phyloP scores from a whole-genome alignment of 2,329 filamentous ascomycete genomes.

The Sporothrix sp. region DNA sequence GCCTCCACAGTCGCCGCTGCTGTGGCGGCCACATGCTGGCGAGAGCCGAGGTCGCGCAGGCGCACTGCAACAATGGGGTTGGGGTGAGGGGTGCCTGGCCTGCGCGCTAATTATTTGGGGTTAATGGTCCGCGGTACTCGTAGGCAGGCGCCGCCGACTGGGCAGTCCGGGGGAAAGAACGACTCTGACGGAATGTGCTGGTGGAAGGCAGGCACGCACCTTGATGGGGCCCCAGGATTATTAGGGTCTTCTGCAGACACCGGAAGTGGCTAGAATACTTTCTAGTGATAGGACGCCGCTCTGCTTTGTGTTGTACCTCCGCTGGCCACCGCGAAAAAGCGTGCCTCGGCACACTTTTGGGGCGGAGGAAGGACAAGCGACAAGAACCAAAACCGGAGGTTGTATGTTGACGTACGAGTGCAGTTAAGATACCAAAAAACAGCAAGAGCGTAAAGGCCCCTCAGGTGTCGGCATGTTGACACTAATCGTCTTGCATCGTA shows the following conservation, averaged over 20 bases:
- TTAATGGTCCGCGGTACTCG: background rate
- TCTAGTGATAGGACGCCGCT: background rate
- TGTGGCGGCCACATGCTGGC: conserved; percentile 18
- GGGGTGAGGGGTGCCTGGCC: background rate
- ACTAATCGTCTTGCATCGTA: background rate
- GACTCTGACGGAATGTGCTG: background rate
- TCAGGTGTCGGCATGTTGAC: background rate
- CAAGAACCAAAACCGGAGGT: too few species aligned
- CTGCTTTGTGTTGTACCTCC: background rate
- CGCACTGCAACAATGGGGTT: background rate
- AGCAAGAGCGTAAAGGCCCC: background rate
- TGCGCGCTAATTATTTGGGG: conserved; percentile 8
- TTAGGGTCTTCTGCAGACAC: background rate
- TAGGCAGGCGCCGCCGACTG: conserved; percentile 1
- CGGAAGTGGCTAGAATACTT: conserved; percentile 4
- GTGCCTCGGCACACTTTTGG: conserved; percentile 5
- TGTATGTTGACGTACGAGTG: too few species aligned
- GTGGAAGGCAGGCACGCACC: background rate
- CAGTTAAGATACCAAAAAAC: too few species aligned
- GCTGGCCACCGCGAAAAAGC: background rate
- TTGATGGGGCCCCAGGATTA: conserved; percentile 4
- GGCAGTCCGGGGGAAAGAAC: conserved; percentile 2
- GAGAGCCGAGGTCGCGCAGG: conserved; percentile 18
- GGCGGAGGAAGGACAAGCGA: background rate
- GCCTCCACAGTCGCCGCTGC: conserved; percentile 2